Base-by-base conservation (phyloP, 1,284 basidiomycete genomes). In the Malassezia brasiliensis region DNA sequence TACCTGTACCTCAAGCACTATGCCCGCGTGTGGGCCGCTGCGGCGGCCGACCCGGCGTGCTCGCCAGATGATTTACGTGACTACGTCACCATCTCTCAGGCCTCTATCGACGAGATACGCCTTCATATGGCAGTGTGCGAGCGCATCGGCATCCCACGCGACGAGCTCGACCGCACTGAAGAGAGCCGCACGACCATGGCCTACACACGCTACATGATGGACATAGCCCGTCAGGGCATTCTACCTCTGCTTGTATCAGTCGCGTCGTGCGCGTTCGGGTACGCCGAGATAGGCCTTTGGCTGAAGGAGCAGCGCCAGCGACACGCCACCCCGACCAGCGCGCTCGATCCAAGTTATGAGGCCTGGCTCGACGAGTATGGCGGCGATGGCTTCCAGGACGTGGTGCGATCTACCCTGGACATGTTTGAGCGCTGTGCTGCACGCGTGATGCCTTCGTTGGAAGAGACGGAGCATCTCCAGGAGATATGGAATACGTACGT, bases 301-400 rank as follows among this genome's bases (percentile, higher is more conserved):
- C 32, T 45, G 15, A 45, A 45, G 42, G 42, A 45, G 25, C 42
- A 45, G 11, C 32, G 42, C 0, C 41, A 39, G 12, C 19, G 15
- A 5, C 31, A 41, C 20, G 19, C 25, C 19, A n/a, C 20, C 15
- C 19, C 19, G 7, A 22, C 3, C 3, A 20, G 36, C 22, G 7
- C n/a, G 15, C 28, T 12, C 5, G 42, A 39, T 17, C 40, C 39
- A 31, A 57, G 54, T 36, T 64, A 61, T 11, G 47, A 42, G 5
- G 76, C 78, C 47, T 93, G 90, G 89, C 88, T 91, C 56, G 81
- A 87, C 30, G 85, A 86, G 58, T 93, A 94, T 67, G 78, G 83
- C 0, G 85, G 86, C 0, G 76, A 80, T 28, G 77, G 77, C 12
- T 93, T 85, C 69, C 85, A 90, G 65, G 70, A 67, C 0, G 86